Base-by-base conservation (phyloP, 129 eudicot species). In the Artemisia argyi region DNA sequence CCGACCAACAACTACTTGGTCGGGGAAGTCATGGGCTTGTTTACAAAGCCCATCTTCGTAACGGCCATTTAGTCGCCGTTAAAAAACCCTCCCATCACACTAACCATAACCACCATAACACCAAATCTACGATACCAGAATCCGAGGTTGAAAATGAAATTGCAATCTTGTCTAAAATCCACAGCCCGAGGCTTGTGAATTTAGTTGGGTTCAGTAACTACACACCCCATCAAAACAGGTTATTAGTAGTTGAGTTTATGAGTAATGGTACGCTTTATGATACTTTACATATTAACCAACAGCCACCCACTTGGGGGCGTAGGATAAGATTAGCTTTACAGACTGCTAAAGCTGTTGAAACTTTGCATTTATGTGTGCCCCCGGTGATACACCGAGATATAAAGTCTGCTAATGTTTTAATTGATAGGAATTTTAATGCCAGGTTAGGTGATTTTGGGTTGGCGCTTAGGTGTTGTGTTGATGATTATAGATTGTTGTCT, bases 21-120 rank as follows among this genome's bases (percentile, higher is more conserved):
- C 82, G 90, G 16, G 98, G 98, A 62, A 92, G 98, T 85, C 98
- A 92, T 26, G 98, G 98, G n/a, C 81, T 89, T 1, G 98, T 92
- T 67, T 92, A 92, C 81, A 89, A 89, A 68, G 98, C 91, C 15
- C 78, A 86, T 58, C 91, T 92, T 74, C 82, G 81, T n/a, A 81
- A 81, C 58, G 98, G 98, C 73, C 89, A 85, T 32, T 82, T 81
- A 10, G 96, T 92, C 28, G 98, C 98, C 42, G 87, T 92, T 5
- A 92, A 92, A 54, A 92, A 82, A 69, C 85, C 97, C 32, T 89
- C 93, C 0, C 82, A 74, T 50, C 77, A 70, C 64, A 51, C 44
- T 4, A 35, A 42, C 66, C 44, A 65, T 4, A 35, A 42, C 66
- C 44, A 65, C 67, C 82, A 58, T 39, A 66, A 16, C 63, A 14